Conservation (phyloP, 176 grass and related monocot genomes). For the Rhipidocladum racemiflorum region DNA sequence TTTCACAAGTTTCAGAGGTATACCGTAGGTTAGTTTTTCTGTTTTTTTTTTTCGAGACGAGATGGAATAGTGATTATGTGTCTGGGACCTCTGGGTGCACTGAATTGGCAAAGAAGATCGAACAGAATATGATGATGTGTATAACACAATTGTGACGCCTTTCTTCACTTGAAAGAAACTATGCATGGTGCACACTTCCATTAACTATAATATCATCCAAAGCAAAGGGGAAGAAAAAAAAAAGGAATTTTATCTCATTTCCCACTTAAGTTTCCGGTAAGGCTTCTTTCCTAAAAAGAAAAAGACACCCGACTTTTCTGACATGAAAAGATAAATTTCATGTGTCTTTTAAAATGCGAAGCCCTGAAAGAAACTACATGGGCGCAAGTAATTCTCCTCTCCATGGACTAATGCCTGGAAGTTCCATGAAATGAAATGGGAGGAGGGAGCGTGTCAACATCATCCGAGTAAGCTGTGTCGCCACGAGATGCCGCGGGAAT, state of each 20-base stretch:
- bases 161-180: constrained; percentile 23
- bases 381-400: not conserved
- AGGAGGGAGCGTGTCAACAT: constrained; percentile 23
- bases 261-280: constrained; percentile 30
- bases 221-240: not conserved
- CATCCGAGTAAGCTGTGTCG: constrained; percentile 21
- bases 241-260: constrained; percentile 30
- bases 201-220: constrained; percentile 30
- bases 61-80: not conserved
- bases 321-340: constrained; percentile 18
- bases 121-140: constrained; percentile 32
- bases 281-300: not conserved
- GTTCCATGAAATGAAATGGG: not conserved
- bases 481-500: constrained; percentile 7
- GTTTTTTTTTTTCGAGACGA: too few species aligned
- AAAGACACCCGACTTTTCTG: not conserved
- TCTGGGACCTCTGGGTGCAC: not conserved
- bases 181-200: constrained; percentile 8
- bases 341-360: not conserved
- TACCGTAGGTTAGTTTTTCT: too few species aligned
- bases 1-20: too few species aligned
- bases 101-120: constrained; percentile 18
- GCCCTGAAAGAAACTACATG: not conserved
- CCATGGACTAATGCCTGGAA: constrained; percentile 4
- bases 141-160: not conserved